phyloP scores from a whole-genome alignment of 306 rosid species.

The Glycine latifolia region DNA sequence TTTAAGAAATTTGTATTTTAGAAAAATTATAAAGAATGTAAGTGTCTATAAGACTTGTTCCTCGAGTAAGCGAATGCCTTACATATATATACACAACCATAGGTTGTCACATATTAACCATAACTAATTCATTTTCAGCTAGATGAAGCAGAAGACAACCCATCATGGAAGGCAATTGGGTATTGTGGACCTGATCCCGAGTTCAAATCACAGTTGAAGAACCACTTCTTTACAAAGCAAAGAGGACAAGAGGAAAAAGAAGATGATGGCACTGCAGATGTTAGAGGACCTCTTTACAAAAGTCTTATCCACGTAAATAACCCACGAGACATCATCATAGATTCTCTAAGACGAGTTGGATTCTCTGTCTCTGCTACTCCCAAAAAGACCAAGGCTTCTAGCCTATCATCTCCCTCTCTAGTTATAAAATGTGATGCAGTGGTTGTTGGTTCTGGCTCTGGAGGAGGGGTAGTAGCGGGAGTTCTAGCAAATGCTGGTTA shows the following conservation, averaged over 20 bases:
- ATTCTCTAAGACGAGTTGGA: conserved; percentile 55
- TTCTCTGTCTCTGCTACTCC: conserved; percentile 51
- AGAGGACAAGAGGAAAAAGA: conserved; percentile 13
- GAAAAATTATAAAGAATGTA: background rate
- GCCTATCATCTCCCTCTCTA: conserved; percentile 58
- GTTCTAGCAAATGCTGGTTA: conserved; percentile 73
- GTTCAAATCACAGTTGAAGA: conserved; percentile 50
- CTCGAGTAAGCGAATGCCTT: background rate
- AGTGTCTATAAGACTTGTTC: no score
- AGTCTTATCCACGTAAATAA: conserved; percentile 58
- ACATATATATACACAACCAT: no score
- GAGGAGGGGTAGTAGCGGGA: conserved; percentile 89
- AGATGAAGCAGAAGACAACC: conserved; percentile 63
- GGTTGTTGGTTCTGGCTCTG: conserved; percentile 88
- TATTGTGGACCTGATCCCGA: conserved; percentile 72
- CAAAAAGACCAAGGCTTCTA: conserved; percentile 36
- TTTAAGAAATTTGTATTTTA: background rate
- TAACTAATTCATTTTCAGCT: conserved; percentile 50
- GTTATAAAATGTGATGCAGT: conserved; percentile 73
- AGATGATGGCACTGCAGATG: conserved; percentile 36
- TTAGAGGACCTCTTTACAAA: conserved; percentile 71
- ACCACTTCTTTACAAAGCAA: conserved; percentile 14
- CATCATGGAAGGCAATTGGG: conserved; percentile 82
- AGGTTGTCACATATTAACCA: background rate
- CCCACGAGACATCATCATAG: conserved; percentile 44